Conservation (phyloP, 306 rosid genomes). For the Vigna trinervia region DNA sequence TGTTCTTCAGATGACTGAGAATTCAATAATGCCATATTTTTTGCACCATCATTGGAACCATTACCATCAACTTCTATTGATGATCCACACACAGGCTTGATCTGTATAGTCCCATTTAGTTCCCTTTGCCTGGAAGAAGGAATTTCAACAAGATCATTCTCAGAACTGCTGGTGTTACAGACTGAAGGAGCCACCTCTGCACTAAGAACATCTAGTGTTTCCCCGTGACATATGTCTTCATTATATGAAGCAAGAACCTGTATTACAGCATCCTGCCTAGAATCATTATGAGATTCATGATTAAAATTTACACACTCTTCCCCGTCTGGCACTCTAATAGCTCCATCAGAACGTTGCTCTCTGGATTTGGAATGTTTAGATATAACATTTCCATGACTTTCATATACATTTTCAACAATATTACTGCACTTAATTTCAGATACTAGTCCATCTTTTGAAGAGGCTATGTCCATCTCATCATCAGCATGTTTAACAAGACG, state of each 20-base stretch:
- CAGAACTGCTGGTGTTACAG: conserved; percentile 26
- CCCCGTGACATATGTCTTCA: conserved; percentile 37
- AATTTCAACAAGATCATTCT: conserved; percentile 22
- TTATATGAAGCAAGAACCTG: conserved; percentile 28
- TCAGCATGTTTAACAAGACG: conserved; percentile 34
- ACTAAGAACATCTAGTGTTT: conserved; percentile 35
- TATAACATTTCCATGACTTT: conserved; percentile 39
- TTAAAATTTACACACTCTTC: conserved; percentile 37
- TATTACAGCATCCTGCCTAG: conserved; percentile 17
- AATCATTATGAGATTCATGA: conserved; percentile 18
- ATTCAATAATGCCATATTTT: conserved; percentile 34
- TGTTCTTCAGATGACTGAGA: conserved; percentile 46
- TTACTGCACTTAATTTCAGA: conserved; percentile 27
- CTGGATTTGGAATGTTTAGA: conserved; percentile 41
- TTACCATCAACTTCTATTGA: conserved; percentile 30
- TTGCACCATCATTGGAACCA: conserved; percentile 20
- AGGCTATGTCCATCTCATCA: conserved; percentile 36
- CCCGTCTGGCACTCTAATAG: conserved; percentile 33
- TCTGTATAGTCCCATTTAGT: conserved; percentile 3
- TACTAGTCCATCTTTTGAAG: conserved; percentile 37
- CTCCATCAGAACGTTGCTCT: conserved; percentile 43
- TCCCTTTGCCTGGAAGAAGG: conserved; percentile 35
- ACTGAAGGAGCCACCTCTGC: conserved; percentile 39
- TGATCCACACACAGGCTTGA: conserved; percentile 14
- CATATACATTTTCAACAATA: conserved; percentile 45